Base-by-base conservation (phyloP, 1,284 basidiomycete species). In the Boletus austroedulis region DNA sequence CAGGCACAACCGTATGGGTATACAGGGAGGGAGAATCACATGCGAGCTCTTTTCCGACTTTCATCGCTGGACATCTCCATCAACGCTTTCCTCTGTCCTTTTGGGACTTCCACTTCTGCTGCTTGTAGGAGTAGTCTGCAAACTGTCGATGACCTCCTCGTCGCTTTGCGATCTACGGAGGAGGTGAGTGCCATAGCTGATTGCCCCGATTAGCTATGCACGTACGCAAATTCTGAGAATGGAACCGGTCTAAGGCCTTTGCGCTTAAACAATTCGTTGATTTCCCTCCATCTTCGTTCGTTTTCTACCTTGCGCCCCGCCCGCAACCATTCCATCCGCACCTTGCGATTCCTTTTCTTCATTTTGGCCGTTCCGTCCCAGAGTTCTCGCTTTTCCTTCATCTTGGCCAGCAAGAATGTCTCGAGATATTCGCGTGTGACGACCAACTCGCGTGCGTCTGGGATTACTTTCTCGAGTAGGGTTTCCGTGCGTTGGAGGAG, bases 261-360 rank as follows among this genome's bases (percentile, higher is more conserved):
- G 3, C 44, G 45, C 38, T 17, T 51, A 28, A 59, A 59, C 12
- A 52, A 12, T 21, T 55, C 50, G 40, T 71, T 73, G 6, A 51
- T 61, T 14, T 61, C 67, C 21, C 44, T 59, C 67, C 68, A 73
- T 28, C 23, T 63, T 53, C 53, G 63, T 32, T 64, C 55, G 21
- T 43, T 62, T 23, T 53, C 60, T 24, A 54, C 59, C 51, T 55
- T 73, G 53, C 70, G 64, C 56, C 64, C 67, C 5, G 65, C 64
- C 57, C 73, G 69, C 48, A 71, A 63, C 71, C 68, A 75, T 53
- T 69, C 71, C 58, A 73, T 71, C 59, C 76, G 70, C 19, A 68
- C 49, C 60, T 74, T 77, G 55, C 70, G 69, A 28, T 57, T 50
- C 44, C 58, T 57, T 59, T 75, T 74, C 45, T 65, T 65, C 64